Evolutionary conservation across 805 yeast species (phyloP), one percentile per base, ranked within the genome.

Genomic region (Nakazawaea molendinolei): DNA sequence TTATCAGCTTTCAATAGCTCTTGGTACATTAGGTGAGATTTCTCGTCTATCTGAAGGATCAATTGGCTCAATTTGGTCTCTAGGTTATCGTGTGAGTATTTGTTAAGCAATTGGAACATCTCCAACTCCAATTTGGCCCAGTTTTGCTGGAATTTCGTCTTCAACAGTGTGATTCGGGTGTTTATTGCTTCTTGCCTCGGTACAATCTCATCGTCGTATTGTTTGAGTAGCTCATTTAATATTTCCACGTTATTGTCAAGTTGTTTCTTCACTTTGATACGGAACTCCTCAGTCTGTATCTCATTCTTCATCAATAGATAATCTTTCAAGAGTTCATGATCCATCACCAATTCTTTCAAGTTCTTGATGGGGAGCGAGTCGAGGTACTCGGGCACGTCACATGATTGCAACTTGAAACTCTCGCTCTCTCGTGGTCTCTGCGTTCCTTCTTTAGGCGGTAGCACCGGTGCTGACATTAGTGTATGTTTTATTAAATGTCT

Each of bases 11-110:
- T 19, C 9, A 24, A 10, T 16, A 34, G 34, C 38, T 65, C 57
- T 14, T 60, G 52, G 2, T 47, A 43, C 15, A 59, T 52, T 14
- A 69, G 45, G 1, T 60, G 63, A 0, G 63, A 51, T 6, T 52
- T 31, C 30, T 53, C 31, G 42, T 61, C 58, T 3, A 64, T 43
- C 18, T 65, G 59, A 8, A 33, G 44, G 4, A 61, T 50, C 3
- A 58, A 24, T 8, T 22, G 17, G 3, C 17, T 23, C 37, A 38
- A 36, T 33, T 15, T 55, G 52, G 19, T 25, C 10, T n/a, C n/a
- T n/a, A 37, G 12, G 18, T 26, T 38, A 3, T 34, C 27, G 8
- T 39, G 34, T 5, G 58, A 49, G 10, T 60, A 58, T 8, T 50
- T 43, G 24, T 46, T 40, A 16, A 53, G 42, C 23, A 47, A 49